Percentiles rank a stretch among this genome's conserved stretches.
phyloP scores from a whole-genome alignment of 2,329 filamentous ascomycete genomes.

The Akanthomyces lecanii region DNA sequence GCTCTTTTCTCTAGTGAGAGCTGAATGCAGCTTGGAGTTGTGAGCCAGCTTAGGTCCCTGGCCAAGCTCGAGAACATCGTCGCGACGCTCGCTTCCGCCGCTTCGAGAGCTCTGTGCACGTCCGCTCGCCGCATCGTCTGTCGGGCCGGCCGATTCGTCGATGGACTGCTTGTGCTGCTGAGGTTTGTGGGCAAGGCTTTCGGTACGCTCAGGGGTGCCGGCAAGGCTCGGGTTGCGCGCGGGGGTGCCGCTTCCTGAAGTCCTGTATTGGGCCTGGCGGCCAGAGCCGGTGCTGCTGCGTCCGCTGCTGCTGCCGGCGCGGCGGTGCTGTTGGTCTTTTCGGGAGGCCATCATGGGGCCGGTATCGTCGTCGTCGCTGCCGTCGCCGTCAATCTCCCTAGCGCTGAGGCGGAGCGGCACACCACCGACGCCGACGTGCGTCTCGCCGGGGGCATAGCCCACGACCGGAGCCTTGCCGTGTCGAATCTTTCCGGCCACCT shows the following conservation, averaged over 20 bases:
- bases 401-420: constrained; percentile 90
- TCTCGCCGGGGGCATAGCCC: constrained; percentile 72
- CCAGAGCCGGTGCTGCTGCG: constrained; percentile 62
- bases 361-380: constrained; percentile 68
- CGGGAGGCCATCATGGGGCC: constrained; percentile 38
- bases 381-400: constrained; percentile 89
- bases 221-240: constrained; percentile 47
- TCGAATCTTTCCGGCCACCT: constrained; percentile 80
- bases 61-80: constrained; percentile 54
- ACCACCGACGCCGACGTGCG: constrained; percentile 69
- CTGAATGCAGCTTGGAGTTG: constrained; percentile 55
- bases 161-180: constrained; percentile 27
- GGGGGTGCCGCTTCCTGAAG: constrained; percentile 41
- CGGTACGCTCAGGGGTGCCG: constrained; percentile 52
- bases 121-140: constrained; percentile 43
- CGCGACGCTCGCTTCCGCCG: constrained; percentile 58
- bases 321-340: constrained; percentile 48
- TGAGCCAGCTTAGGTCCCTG: constrained; percentile 48
- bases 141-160: constrained; percentile 25
- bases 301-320: constrained; percentile 70
- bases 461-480: constrained; percentile 77
- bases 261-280: constrained; percentile 47
- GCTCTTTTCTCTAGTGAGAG: constrained; percentile 60
- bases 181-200: constrained; percentile 43
- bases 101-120: constrained; percentile 49